Conservation (phyloP, 306 rosid genomes). For the Fagus sylvatica region DNA sequence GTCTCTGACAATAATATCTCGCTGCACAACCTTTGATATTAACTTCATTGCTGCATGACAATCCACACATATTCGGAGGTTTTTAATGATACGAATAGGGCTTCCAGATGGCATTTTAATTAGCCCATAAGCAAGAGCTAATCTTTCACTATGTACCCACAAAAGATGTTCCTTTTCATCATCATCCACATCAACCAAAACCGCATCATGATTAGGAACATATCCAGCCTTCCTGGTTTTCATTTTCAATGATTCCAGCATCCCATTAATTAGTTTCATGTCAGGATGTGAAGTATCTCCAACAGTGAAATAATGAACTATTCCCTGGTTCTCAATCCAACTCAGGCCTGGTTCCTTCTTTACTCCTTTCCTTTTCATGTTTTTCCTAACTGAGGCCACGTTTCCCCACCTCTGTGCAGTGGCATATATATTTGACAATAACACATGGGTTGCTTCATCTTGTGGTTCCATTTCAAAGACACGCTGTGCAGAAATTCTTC, state of each 20-base stretch:
- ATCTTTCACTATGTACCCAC: slow-evolving; percentile 79
- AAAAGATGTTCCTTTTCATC: slow-evolving; percentile 72
- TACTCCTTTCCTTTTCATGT: slow-evolving; percentile 72
- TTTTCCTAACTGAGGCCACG: slow-evolving; percentile 62
- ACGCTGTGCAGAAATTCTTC: slow-evolving; percentile 56
- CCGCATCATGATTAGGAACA: slow-evolving; percentile 51
- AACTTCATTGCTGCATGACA: slow-evolving; percentile 74
- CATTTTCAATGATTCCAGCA: slow-evolving; percentile 64
- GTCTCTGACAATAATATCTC: slow-evolving; percentile 69
- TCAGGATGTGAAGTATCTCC: slow-evolving; percentile 75
- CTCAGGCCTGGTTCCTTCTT: slow-evolving; percentile 88
- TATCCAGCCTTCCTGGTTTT: slow-evolving; percentile 63
- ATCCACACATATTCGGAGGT: slow-evolving; percentile 80
- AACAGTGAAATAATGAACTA: slow-evolving; percentile 57
- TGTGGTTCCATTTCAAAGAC: slow-evolving; percentile 70
- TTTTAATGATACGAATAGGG: slow-evolving; percentile 71
- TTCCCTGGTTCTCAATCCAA: slow-evolving; percentile 76
- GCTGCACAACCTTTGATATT: slow-evolving; percentile 54
- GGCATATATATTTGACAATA: slow-evolving; percentile 80
- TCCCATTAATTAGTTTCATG: slow-evolving; percentile 48
- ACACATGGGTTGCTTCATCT: slow-evolving; percentile 72
- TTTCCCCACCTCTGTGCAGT: slow-evolving; percentile 60
- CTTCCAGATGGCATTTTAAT: slow-evolving; percentile 61
- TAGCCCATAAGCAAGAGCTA: slow-evolving; percentile 77
- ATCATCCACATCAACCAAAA: slow-evolving; percentile 71